Conservation (phyloP, 2,329 filamentous ascomycete species). For the Paracoccidioides lutzii region DNA sequence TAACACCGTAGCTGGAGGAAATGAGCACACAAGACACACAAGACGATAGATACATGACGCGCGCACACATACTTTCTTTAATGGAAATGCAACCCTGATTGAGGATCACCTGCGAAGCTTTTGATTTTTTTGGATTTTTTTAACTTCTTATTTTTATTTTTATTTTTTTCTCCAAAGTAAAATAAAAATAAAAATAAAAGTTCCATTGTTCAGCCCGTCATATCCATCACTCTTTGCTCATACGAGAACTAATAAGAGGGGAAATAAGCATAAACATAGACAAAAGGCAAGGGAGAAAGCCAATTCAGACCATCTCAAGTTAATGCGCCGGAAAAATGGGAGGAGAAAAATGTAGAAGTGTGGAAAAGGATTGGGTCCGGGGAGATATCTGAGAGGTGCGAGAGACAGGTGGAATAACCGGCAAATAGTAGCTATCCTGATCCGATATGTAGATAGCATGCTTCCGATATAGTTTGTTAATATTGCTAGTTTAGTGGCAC, state of each 20-base stretch:
- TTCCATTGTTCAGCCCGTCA: no score
- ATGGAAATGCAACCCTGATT: background rate
- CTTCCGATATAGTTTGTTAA: background rate
- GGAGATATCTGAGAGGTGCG: background rate
- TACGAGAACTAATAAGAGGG: no score
- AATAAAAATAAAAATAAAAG: background rate
- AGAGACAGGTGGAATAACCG: background rate
- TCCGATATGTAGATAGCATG: background rate
- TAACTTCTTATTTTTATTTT: background rate
- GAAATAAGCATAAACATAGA: background rate
- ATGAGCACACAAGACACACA: background rate
- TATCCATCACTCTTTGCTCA: no score
- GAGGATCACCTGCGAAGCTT: background rate
- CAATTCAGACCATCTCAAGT: background rate
- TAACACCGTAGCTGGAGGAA: slow-evolving; percentile 7
- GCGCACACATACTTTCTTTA: background rate
- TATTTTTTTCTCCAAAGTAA: background rate
- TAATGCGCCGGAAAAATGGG: background rate
- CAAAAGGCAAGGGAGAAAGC: background rate
- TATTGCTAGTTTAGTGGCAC: background rate
- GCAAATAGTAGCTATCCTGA: no score
- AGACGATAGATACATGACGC: background rate
- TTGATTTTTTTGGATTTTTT: background rate
- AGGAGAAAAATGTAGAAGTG: background rate
- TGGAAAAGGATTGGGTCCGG: background rate